Evolutionary conservation across 2,329 filamentous ascomycete genomes (phyloP).

Genomic region (Podosphaera aphanis): DNA sequence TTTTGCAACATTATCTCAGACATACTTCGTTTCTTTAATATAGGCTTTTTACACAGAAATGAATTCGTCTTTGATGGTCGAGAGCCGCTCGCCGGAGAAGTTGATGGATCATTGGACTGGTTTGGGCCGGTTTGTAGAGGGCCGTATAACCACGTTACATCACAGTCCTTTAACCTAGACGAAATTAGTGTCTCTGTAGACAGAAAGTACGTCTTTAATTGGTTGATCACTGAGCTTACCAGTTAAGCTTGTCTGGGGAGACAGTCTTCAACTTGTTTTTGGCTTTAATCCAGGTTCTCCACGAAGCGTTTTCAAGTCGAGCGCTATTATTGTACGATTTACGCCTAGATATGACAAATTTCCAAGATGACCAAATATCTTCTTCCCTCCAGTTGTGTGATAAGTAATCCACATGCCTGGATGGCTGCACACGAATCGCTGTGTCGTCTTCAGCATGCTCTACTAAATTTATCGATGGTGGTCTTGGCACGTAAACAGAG

Average conservation of each 20-base stretch:
- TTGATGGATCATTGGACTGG: conserved; percentile 24
- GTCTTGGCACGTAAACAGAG: conserved; percentile 25
- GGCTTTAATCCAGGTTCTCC: conserved; percentile 86
- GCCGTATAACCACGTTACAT: conserved; percentile 94
- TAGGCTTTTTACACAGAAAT: conserved; percentile 41
- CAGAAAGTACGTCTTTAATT: neutral
- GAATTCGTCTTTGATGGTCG: conserved; percentile 32
- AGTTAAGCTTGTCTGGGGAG: conserved; percentile 76
- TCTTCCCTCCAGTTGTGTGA: conserved; percentile 89
- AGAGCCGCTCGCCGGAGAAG: conserved; percentile 22
- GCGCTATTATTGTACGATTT: conserved; percentile 40
- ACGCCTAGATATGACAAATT: conserved; percentile 56
- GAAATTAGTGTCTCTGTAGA: conserved; percentile 25
- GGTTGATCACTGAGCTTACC: conserved; percentile 17
- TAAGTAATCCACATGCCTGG: conserved; percentile 79
- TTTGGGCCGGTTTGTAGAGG: conserved; percentile 55
- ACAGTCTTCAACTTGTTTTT: conserved; percentile 71
- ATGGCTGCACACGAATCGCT: conserved; percentile 20
- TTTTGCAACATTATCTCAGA: conserved; percentile 85
- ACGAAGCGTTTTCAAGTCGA: conserved; percentile 80
- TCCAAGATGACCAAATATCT: conserved; percentile 94
- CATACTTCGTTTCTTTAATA: conserved; percentile 89
- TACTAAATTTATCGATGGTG: conserved; percentile 7
- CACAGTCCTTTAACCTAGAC: conserved; percentile 80
- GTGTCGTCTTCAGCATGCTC: conserved; percentile 25